These are phyloP conservation scores for Haplosporangium gracile DNA, from an alignment of 192 early-diverging fungal genomes.

Conservation along the genomic window DNA sequence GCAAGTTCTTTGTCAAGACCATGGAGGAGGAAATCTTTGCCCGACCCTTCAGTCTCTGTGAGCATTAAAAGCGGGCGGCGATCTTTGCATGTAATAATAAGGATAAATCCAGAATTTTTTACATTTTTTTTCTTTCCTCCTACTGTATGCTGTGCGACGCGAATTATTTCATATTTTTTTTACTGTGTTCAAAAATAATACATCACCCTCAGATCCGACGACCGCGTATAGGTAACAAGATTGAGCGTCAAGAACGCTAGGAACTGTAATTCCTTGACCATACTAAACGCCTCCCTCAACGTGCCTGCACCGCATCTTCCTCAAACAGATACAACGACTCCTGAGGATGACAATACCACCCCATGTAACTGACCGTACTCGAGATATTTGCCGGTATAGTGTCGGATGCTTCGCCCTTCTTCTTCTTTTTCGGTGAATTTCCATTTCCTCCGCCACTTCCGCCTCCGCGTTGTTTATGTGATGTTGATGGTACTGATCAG, in stretches of 20 bases:
- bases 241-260: not conserved
- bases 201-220: not conserved
- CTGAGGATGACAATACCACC: not conserved
- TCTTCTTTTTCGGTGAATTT: too few relatives aligned
- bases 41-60: constrained; percentile 26
- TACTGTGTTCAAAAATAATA: too few relatives aligned
- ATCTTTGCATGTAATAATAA: too few relatives aligned
- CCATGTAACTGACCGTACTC: not conserved
- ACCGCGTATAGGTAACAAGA: not conserved
- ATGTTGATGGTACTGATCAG: too few relatives aligned
- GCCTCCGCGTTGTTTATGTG: too few relatives aligned
- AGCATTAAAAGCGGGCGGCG: not conserved
- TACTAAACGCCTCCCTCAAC: not conserved
- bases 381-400: too few relatives aligned
- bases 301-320: not conserved
- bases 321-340: not conserved
- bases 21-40: constrained; percentile 25
- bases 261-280: not conserved
- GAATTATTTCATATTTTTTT: too few relatives aligned
- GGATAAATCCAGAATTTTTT: too few relatives aligned
- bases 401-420: too few relatives aligned
- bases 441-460: too few relatives aligned
- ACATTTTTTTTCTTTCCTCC: too few relatives aligned
- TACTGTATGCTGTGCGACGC: too few relatives aligned
- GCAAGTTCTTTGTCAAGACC: constrained; percentile 23